Evolutionary conservation across 2,329 filamentous ascomycete species (phyloP).

Genomic region (Trichoderma sp.): DNA sequence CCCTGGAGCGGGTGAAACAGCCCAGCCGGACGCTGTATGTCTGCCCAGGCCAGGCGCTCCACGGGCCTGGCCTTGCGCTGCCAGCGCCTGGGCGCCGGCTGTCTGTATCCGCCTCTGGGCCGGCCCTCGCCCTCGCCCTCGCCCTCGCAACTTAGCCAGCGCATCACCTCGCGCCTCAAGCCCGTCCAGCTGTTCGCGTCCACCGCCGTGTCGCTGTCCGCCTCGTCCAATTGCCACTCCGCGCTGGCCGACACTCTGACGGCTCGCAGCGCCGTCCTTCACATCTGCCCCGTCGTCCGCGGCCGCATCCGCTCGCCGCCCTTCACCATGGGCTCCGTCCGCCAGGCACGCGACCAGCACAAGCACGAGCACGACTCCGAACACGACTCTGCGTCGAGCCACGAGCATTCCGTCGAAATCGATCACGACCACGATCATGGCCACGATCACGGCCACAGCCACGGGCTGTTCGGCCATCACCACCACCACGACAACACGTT

Average conservation of each 20-base stretch:
- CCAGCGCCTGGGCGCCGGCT: conserved; percentile 32
- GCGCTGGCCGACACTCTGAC: conserved; percentile 23
- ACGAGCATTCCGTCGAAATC: conserved; percentile 62
- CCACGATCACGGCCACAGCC: conserved; percentile 42
- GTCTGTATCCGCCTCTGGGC: conserved; percentile 3
- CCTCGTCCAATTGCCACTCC: conserved; percentile 27
- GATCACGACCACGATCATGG: conserved; percentile 75
- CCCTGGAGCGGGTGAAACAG: conserved; percentile 15
- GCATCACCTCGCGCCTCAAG: not conserved
- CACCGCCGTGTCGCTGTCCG: conserved; percentile 15
- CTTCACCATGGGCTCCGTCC: conserved; percentile 38
- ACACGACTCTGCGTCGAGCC: conserved; percentile 75
- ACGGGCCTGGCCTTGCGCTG: conserved; percentile 38
- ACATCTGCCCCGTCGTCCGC: conserved; percentile 32
- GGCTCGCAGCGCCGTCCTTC: conserved; percentile 30
- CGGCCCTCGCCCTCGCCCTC: not conserved
- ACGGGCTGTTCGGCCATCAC: conserved; percentile 56
- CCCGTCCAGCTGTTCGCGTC: not conserved
- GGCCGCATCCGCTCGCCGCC: conserved; percentile 33
- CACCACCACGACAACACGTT: conserved; percentile 92
- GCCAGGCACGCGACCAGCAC: conserved; percentile 41
- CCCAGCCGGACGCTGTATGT: conserved; percentile 21
- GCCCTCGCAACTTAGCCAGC: conserved; percentile 7
- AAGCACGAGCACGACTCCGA: conserved; percentile 56
- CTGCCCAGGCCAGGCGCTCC: conserved; percentile 35